Evolutionary conservation across 2,329 filamentous ascomycete species (phyloP).

Genomic region (Escovopsis sp.): DNA sequence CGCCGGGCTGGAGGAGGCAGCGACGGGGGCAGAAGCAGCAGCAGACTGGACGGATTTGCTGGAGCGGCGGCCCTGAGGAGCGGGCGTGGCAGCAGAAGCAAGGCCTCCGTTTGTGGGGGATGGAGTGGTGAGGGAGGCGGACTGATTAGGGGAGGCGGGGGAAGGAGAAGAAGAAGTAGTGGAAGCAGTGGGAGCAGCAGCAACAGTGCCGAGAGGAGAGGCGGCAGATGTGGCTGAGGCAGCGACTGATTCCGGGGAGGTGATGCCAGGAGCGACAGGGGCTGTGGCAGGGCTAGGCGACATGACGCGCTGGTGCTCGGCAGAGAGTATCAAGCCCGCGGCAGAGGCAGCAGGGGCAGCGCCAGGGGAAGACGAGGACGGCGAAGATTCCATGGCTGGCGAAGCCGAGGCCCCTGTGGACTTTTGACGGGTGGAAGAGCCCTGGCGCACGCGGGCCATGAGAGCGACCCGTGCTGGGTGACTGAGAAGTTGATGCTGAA

Average conservation of each 20-base stretch:
- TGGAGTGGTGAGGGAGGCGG: too few species aligned
- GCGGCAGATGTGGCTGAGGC: background rate
- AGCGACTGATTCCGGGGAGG: background rate
- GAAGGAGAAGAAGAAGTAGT: too few species aligned
- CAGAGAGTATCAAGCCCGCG: too few species aligned
- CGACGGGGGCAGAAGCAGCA: too few species aligned
- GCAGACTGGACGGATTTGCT: too few species aligned
- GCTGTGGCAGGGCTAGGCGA: slow-evolving; percentile 18
- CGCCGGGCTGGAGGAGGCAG: slow-evolving; percentile 22
- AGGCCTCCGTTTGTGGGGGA: too few species aligned
- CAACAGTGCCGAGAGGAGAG: too few species aligned
- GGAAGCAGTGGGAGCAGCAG: too few species aligned
- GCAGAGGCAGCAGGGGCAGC: too few species aligned
- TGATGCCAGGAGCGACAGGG: slow-evolving; percentile 13
- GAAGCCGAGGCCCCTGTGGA: slow-evolving; percentile 16
- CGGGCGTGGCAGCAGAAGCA: slow-evolving; percentile 10
- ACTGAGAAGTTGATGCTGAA: too few species aligned
- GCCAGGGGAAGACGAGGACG: slow-evolving; percentile 14
- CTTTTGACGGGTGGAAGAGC: slow-evolving; percentile 17
- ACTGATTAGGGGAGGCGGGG: too few species aligned
- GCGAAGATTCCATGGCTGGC: slow-evolving; percentile 17
- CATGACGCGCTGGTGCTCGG: too few species aligned
- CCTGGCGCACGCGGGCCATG: slow-evolving; percentile 24
- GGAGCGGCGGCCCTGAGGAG: slow-evolving; percentile 16
- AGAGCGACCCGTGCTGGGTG: slow-evolving; percentile 38